A percentile compares a stretch with the other conserved stretches of the same genome.
Evolutionary conservation across 441 rosid genomes (phyloP).

Genomic region (Populus trichocarpa): DNA sequence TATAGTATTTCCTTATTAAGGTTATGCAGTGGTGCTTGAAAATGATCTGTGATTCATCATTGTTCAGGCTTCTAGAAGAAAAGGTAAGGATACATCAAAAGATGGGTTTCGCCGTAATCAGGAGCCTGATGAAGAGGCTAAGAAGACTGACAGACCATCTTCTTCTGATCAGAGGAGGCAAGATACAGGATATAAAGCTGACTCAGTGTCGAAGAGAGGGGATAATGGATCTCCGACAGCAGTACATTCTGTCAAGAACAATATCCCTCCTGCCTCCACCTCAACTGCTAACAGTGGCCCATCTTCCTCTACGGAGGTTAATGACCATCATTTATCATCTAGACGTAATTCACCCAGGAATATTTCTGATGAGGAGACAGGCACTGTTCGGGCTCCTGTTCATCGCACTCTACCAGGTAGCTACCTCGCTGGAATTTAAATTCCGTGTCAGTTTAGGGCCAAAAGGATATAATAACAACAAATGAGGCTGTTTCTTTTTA

Average conservation of each 20-base stretch:
- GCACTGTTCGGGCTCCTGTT: conserved; percentile 45
- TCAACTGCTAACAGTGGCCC: conserved; percentile 75
- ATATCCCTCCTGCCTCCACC: conserved; percentile 36
- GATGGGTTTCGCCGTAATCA: conserved; percentile 42
- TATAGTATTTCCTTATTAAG: not conserved
- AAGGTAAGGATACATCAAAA: conserved; percentile 67
- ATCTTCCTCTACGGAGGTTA: conserved; percentile 65
- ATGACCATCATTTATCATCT: conserved; percentile 55
- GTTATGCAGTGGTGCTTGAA: conserved; percentile 11
- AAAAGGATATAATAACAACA: not conserved
- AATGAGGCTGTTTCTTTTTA: not conserved
- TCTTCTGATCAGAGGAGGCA: conserved; percentile 63
- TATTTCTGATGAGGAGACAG: conserved; percentile 70
- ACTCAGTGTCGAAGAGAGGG: conserved; percentile 41
- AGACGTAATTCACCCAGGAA: conserved; percentile 59
- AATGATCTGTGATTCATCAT: conserved; percentile 14
- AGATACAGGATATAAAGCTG: conserved; percentile 41
- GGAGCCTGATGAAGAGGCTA: conserved; percentile 59
- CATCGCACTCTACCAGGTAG: conserved; percentile 84
- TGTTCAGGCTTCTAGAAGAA: conserved; percentile 71
- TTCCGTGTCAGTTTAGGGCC: not conserved
- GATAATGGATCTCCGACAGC: conserved; percentile 38
- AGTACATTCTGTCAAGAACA: conserved; percentile 36
- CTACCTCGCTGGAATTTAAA: conserved; percentile 3
- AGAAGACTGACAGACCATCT: conserved; percentile 51